A percentile compares a stretch with the other conserved stretches of the same genome.
Evolutionary conservation across 805 yeast species (phyloP).

Genomic region (Nakazawaea pomicola): DNA sequence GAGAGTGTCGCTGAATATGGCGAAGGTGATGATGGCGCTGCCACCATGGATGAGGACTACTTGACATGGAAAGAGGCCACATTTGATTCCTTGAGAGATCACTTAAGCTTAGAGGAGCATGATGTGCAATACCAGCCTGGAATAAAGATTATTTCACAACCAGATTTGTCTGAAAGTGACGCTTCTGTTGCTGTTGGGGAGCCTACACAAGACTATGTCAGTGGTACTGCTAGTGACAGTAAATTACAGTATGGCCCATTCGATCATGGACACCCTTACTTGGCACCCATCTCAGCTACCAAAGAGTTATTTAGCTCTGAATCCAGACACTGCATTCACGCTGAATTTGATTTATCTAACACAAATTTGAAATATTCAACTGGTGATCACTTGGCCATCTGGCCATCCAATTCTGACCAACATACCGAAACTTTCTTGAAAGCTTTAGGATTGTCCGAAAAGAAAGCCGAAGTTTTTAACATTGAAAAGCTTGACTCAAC

Average conservation of each 20-base stretch:
- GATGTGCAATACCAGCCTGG: conserved; percentile 78
- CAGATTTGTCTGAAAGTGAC: conserved; percentile 25
- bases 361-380: conserved; percentile 81
- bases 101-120: conserved; percentile 68
- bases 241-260: conserved; percentile 67
- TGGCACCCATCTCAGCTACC: conserved; percentile 59
- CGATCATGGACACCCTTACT: conserved; percentile 74
- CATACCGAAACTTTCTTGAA: conserved; percentile 61
- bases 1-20: conserved; percentile 72
- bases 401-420: conserved; percentile 87
- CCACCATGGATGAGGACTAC: conserved; percentile 93
- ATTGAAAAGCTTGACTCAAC: conserved; percentile 71
- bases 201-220: conserved; percentile 56
- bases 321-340: conserved; percentile 80
- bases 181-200: conserved; percentile 71
- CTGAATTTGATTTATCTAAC: conserved; percentile 76
- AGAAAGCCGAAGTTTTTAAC: conserved; percentile 51
- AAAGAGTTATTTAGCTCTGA: conserved; percentile 65
- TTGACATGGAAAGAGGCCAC: conserved; percentile 85
- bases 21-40: conserved; percentile 92
- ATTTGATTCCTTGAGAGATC: conserved; percentile 59
- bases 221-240: no score
- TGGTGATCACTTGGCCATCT: conserved; percentile 92
- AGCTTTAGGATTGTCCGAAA: conserved; percentile 55
- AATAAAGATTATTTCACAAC: conserved; percentile 34